Base-by-base conservation (phyloP, 164 flowering plant genomes). In the Akebia trifoliata region DNA sequence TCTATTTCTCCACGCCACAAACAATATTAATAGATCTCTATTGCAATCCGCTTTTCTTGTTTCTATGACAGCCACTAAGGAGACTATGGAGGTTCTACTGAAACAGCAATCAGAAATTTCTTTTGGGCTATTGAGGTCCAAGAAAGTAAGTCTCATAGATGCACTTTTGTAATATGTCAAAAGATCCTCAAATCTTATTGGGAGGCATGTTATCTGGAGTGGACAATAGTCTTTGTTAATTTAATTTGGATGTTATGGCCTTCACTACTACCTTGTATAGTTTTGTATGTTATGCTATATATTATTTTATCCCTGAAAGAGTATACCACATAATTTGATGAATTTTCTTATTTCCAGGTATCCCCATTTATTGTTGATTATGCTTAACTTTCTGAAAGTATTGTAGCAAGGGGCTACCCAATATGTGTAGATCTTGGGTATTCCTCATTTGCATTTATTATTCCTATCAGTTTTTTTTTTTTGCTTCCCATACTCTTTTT, bases 371-470 rank as follows among this genome's bases (percentile, higher is more conserved):
- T 69, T 85, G 74, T 69, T 80, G 56, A 63, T 53, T 71, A 62
- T 85, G 31, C 76, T 87, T 18, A 49, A 82, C 51, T 78, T 90
- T 56, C 52, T 87, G 37, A 85, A 74, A 70, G 76, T 83, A 34
- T 48, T 87, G 60, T 90, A 95, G 97, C 83, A 78, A 71, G 84
- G 84, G 44, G 87, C 91, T 66, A 69, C 78, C 54, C 86, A 81
- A 45, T 85, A 78, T 64, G 44, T 62, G 42, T 55, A 67, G 61
- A 62, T 79, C 52, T 50, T 90, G 75, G 81, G n/a, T n/a, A n/a
- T n/a, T n/a, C n/a, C n/a, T n/a, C n/a, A n/a, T n/a, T n/a, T n/a
- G n/a, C n/a, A n/a, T n/a, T n/a, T n/a, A n/a, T n/a, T n/a, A n/a
- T n/a, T n/a, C n/a, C n/a, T n/a, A n/a, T n/a, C n/a, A n/a, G n/a